Conservation (phyloP, 441 rosid genomes). For the Pelargonium fulgidum region DNA sequence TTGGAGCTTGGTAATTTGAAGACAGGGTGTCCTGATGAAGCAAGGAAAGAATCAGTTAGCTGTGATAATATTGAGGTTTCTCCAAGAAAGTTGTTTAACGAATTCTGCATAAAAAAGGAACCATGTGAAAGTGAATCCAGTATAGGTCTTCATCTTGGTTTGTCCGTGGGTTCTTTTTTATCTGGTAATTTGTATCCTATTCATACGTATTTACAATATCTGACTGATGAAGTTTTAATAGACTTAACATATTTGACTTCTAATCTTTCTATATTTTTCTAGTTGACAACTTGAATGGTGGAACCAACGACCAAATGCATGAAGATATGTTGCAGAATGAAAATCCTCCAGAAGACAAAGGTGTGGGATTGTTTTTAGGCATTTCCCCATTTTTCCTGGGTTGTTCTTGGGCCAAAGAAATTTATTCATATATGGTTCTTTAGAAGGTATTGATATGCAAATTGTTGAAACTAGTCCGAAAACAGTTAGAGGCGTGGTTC, state of each 20-base stretch:
- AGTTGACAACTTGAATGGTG: slow-evolving; percentile 32
- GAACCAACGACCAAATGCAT: slow-evolving; percentile 27
- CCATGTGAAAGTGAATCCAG: slow-evolving; percentile 31
- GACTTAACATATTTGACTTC: slow-evolving; percentile 11
- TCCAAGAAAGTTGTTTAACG: slow-evolving; percentile 25
- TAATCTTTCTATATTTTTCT: slow-evolving; percentile 19
- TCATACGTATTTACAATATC: background rate
- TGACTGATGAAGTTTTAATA: background rate
- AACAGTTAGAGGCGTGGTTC: slow-evolving; percentile 9
- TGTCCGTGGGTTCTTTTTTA: slow-evolving; percentile 32
- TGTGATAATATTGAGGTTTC: slow-evolving; percentile 28
- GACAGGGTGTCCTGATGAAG: slow-evolving; percentile 32
- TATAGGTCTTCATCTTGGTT: slow-evolving; percentile 45
- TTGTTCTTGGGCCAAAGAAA: slow-evolving; percentile 15
- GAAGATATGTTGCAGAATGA: slow-evolving; percentile 22
- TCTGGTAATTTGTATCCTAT: slow-evolving; percentile 28
- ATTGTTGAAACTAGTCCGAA: background rate
- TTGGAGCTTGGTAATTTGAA: slow-evolving; percentile 29
- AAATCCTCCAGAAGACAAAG: slow-evolving; percentile 32
- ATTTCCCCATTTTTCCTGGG: slow-evolving; percentile 15
- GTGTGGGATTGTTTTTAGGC: slow-evolving; percentile 25
- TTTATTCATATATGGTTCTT: slow-evolving; percentile 2
- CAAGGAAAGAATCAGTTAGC: slow-evolving; percentile 24
- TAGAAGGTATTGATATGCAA: slow-evolving; percentile 2
- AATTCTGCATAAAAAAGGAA: slow-evolving; percentile 18